Conservation (phyloP, 164 flowering plant species). For the Protea cynaroides region DNA sequence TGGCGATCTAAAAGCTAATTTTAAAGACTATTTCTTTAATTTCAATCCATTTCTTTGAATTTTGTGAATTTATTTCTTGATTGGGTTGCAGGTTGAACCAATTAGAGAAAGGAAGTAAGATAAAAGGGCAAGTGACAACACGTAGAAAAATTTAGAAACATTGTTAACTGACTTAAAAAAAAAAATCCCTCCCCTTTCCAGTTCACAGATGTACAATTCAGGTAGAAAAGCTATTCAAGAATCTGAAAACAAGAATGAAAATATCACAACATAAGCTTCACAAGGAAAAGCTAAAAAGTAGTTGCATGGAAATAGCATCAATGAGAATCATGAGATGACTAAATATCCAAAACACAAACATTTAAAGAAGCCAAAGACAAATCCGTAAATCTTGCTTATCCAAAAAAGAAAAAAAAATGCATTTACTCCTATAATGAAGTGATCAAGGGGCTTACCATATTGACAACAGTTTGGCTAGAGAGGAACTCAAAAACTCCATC, state of each 20-base stretch:
- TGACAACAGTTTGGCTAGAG: slow-evolving; percentile 83
- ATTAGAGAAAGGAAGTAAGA: neutral
- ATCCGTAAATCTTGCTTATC: neutral
- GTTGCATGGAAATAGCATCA: neutral
- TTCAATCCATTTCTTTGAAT: too few species aligned
- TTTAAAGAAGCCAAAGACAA: neutral
- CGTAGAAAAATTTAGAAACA: too few species aligned
- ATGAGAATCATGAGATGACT: neutral
- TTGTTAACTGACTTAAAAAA: too few species aligned
- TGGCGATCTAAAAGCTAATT: neutral
- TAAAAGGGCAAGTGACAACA: neutral
- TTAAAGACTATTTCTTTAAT: too few species aligned
- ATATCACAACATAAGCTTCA: neutral
- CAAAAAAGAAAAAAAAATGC: too few species aligned
- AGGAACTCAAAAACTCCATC: slow-evolving; percentile 97
- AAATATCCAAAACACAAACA: neutral
- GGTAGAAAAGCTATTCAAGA: too few species aligned
- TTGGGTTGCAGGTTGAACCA: neutral
- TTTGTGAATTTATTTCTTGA: too few species aligned
- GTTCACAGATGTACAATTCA: too few species aligned
- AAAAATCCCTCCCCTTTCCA: too few species aligned
- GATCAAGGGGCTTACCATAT: slow-evolving; percentile 52
- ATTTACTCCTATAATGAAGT: neutral
- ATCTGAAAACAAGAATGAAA: neutral
- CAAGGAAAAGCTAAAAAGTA: neutral